A percentile compares a stretch with the other conserved stretches of the same genome.
phyloP scores from a whole-genome alignment of 1,139 yeast genomes.

The Candida sp. region DNA sequence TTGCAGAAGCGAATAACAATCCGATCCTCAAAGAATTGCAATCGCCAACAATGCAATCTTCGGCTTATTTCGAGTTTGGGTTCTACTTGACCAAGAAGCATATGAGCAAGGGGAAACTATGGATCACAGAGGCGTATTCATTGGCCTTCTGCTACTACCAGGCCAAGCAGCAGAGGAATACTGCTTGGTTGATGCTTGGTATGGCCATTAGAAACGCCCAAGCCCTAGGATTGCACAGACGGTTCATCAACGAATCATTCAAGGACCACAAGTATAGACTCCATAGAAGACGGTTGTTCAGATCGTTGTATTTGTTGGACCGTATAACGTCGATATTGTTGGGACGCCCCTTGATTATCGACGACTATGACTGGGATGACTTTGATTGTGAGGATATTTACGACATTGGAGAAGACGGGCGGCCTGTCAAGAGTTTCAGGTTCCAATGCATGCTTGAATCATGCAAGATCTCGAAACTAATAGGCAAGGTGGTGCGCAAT shows the following conservation, averaged over 20 bases:
- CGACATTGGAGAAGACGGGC: slow-evolving; percentile 11
- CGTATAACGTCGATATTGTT: slow-evolving; percentile 38
- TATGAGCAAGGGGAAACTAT: slow-evolving; percentile 23
- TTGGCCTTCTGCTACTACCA: slow-evolving; percentile 42
- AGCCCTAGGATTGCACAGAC: slow-evolving; percentile 17
- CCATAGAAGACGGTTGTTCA: slow-evolving; percentile 39
- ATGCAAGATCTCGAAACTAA: slow-evolving; percentile 18
- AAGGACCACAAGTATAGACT: slow-evolving; percentile 10
- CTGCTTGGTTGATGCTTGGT: slow-evolving; percentile 36
- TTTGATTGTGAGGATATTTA: slow-evolving; percentile 13
- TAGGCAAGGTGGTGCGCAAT: slow-evolving; percentile 32
- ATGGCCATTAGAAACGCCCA: slow-evolving; percentile 18
- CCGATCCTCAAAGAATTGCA: slow-evolving; percentile 11
- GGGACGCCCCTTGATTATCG: slow-evolving; percentile 45
- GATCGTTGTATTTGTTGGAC: slow-evolving; percentile 43
- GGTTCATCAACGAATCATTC: slow-evolving; percentile 17
- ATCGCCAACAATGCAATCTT: slow-evolving; percentile 12
- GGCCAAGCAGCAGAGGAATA: slow-evolving; percentile 36
- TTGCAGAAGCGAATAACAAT: slow-evolving; percentile 14
- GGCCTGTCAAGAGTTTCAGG: slow-evolving; percentile 7
- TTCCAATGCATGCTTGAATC: slow-evolving; percentile 14
- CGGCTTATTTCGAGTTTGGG: slow-evolving; percentile 17
- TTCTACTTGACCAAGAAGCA: slow-evolving; percentile 13
- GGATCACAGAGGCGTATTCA: slow-evolving; percentile 45
- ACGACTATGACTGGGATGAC: slow-evolving; percentile 48